Conservation (phyloP, 208 protist species). For the Leptomonas seymouri region DNA sequence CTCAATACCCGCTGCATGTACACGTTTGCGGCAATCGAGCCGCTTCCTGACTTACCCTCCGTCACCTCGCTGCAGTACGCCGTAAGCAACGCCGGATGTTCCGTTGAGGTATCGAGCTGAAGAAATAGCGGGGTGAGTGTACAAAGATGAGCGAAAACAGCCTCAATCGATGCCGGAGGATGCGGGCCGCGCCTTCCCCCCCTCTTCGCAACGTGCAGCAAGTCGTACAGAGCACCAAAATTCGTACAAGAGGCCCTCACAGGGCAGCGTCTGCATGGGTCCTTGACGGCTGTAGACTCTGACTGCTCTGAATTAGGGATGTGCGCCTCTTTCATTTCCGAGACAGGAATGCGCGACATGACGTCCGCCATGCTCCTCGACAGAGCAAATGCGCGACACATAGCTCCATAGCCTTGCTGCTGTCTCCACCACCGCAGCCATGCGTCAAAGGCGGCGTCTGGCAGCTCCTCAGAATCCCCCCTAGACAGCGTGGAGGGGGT, state of each 20-base stretch:
- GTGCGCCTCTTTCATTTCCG: neutral
- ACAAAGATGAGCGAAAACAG: neutral
- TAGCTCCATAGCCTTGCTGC: neutral
- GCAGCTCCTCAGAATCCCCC: neutral
- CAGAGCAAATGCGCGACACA: neutral
- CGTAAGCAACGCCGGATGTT: neutral
- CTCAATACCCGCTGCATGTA: constrained; percentile 11
- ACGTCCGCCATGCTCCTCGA: neutral
- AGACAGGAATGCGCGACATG: constrained; percentile 6
- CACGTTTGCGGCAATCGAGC: neutral
- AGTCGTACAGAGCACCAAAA: neutral
- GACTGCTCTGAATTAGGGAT: too few relatives aligned
- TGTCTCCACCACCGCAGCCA: constrained; percentile 6
- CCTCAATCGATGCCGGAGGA: neutral
- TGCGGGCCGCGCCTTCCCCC: neutral
- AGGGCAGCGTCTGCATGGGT: neutral
- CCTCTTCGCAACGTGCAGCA: neutral
- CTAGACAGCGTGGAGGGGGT: neutral
- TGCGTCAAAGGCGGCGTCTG: constrained; percentile 17
- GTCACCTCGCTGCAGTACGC: constrained; percentile 1
- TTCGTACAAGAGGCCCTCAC: neutral
- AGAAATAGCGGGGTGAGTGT: constrained; percentile 13
- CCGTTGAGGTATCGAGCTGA: neutral
- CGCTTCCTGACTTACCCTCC: neutral
- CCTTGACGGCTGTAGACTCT: too few relatives aligned